Evolutionary conservation across 768 basidiomycete genomes (phyloP), one percentile per base, ranked within the genome.

Genomic region (Coprinopsis marcescibilis): DNA sequence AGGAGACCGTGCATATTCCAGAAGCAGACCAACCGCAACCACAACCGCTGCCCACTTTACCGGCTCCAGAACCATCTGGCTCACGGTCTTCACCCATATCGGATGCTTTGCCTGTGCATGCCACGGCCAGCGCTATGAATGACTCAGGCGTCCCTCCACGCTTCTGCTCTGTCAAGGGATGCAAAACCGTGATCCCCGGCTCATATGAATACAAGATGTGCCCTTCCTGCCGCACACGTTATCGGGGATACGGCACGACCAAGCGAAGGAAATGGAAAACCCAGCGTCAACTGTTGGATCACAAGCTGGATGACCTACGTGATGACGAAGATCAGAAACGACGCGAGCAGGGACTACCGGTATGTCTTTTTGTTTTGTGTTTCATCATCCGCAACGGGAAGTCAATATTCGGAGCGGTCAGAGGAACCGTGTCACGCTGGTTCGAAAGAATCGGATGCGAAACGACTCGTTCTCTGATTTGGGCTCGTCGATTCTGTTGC

Each of bases 201-300:
- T 55, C 45, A 0, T 69, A 68, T 47, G 57, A 59, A 24, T 72
- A 58, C 59, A 71, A 68, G 49, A 74, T 73, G 73, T 75, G 72
- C 47, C 57, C 63, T 3, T 57, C 67, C 0, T 80, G 78, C 54
- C 66, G 78, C 19, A 59, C 64, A 25, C 65, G 75, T 7, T 78
- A 78, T 57, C 69, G 73, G 40, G 63, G 56, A 26, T 79, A 80
- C 46, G 77, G 77, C 0, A 73, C 60, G 40, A 78, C 76, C 1
- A 80, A 78, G 57, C 73, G 78, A 14, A 66, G 67, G 2, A 80
- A 78, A 52, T 73, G 72, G 74, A 75, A 71, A 54, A 62, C 64
- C 12, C 72, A 73, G 50, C 68, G 75, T 25, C 64, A 65, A 46
- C 63, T 64, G 12, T 69, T 66, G 12, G 63, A 73, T n/a, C 57